These are phyloP conservation scores for Colletotrichum trifolii DNA, from an alignment of 2,329 filamentous ascomycete genomes.

Conservation along the genomic window DNA sequence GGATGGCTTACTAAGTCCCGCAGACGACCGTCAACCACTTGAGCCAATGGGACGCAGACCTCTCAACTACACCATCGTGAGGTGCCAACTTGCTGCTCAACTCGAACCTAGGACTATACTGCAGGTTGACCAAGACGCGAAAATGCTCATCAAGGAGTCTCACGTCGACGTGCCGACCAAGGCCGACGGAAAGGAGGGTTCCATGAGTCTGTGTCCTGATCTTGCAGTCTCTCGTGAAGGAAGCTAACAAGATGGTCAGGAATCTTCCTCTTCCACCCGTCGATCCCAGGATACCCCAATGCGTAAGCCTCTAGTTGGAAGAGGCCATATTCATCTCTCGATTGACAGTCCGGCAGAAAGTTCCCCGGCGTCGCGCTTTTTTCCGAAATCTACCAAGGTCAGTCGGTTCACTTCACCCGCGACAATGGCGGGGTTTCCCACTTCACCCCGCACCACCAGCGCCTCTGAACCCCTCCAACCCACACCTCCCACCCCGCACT, in stretches of 20 bases:
- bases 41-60: conserved; percentile 28
- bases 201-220: conserved; percentile 57
- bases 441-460: conserved; percentile 13
- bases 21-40: neutral
- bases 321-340: neutral
- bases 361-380: conserved; percentile 92
- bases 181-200: conserved; percentile 64
- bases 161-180: conserved; percentile 61
- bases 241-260: conserved; percentile 61
- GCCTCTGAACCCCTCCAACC: conserved; percentile 23
- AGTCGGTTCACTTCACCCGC: conserved; percentile 22
- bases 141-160: conserved; percentile 66
- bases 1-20: conserved; percentile 33
- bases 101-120: neutral
- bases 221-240: neutral
- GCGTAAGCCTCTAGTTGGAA: conserved; percentile 64
- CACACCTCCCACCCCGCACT: conserved; percentile 7
- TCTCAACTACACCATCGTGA: conserved; percentile 23
- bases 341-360: conserved; percentile 50
- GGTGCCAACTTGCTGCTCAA: neutral
- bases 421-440: conserved; percentile 21
- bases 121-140: neutral
- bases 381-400: conserved; percentile 96
- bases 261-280: conserved; percentile 89
- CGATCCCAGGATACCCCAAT: conserved; percentile 85